Evolutionary conservation across 495 filamentous ascomycete genomes (phyloP), one percentile per base, ranked within the genome.

Genomic region (Geoglossum glabrum): DNA sequence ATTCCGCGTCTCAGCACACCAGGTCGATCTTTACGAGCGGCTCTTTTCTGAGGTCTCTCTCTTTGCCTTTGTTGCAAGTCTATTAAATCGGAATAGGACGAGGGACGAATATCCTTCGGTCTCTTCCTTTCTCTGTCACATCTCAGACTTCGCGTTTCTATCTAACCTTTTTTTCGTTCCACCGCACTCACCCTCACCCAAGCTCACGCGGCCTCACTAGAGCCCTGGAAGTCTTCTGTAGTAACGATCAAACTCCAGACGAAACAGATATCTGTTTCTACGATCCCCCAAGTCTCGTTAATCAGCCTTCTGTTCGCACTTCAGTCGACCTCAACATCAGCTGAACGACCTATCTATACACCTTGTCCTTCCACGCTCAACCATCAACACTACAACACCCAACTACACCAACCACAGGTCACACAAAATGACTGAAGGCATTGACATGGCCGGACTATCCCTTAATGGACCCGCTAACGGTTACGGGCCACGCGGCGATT

Each of bases 371-470:
- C 54, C 15, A 56, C 6, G 2, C 21, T 27, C 3, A 40, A 17
- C 1, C 54, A 3, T 4, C 25, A 31, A 38, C 54, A 17, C 31
- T 7, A 50, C 26, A 9, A 5, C 28, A 1, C 23, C 11, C 49
- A 30, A 17, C 23, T 13, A 13, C 49, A 17, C 31, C 30, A 56
- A 40, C 54, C 1, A 59, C 49, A 56, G 26, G 23, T 40, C 49
- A 57, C 58, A 47, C 54, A 82, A 69, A 63, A 97, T 97, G 92
- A 90, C 92, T 71, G 89, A 95, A 71, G 82, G 93, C 74, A 81
- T 98, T 63, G 87, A 89, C 70, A 90, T 96, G 85, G 81, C 79
- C 70, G 82, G 84, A 68, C 76, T 95, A 66, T 84, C 76, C 68
- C 75, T 95, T 63, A 78, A 78, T 68, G 80, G 83, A 68, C 79